These are phyloP conservation scores for Calendula officinalis DNA, from an alignment of 129 eudicot species.

Conservation along the genomic window DNA sequence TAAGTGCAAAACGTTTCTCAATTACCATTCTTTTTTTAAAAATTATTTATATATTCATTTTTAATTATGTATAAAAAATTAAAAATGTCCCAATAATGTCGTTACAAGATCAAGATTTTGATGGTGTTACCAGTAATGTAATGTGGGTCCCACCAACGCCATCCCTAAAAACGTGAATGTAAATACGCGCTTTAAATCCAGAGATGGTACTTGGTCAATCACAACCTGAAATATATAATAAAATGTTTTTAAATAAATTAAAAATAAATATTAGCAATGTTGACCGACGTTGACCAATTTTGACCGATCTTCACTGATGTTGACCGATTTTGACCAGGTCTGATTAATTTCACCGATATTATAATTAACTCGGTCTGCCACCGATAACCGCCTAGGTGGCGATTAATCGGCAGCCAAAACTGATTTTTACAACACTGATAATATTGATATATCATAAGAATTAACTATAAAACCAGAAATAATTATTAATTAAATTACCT, in stretches of 20 bases:
- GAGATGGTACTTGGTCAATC: constrained; percentile 66
- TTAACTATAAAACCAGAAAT: background rate
- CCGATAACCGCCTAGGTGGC: too few relatives aligned
- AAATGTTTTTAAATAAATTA: background rate
- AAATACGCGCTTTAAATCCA: constrained; percentile 67
- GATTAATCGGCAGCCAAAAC: too few relatives aligned
- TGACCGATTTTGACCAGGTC: too few relatives aligned
- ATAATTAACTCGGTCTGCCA: too few relatives aligned
- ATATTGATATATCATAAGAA: constrained; percentile 10
- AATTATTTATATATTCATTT: background rate
- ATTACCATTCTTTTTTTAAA: background rate
- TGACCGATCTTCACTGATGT: too few relatives aligned
- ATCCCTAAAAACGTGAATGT: constrained; percentile 77
- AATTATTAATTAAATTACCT: background rate
- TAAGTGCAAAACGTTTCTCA: background rate
- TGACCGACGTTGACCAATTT: too few relatives aligned
- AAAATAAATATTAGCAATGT: background rate
- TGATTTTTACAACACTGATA: too few relatives aligned
- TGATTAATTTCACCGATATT: too few relatives aligned
- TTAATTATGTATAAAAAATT: background rate
- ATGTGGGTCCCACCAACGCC: constrained; percentile 84
- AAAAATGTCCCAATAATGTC: background rate
- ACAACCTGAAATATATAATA: constrained; percentile 37
- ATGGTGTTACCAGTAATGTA: constrained; percentile 77
- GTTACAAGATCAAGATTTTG: constrained; percentile 12